These are phyloP conservation scores for Cucumis sativus DNA, from an alignment of 306 rosid species.

Conservation along the genomic window DNA sequence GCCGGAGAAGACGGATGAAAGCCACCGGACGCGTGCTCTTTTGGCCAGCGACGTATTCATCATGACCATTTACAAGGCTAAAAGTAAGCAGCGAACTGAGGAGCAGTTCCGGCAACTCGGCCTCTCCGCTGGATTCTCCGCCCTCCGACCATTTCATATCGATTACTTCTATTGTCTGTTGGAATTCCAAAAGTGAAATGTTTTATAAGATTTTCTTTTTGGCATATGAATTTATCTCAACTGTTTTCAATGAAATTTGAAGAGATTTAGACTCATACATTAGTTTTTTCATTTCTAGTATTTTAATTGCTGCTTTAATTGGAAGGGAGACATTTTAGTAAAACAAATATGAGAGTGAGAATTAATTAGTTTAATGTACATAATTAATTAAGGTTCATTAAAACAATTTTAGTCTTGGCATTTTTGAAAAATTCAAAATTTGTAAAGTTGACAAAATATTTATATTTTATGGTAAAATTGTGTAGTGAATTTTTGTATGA, in stretches of 20 bases:
- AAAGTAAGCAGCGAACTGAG: constrained; percentile 72
- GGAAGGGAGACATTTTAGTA: background rate
- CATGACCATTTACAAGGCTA: constrained; percentile 70
- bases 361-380: too few species aligned
- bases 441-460: too few species aligned
- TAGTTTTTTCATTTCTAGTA: background rate
- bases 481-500: too few species aligned
- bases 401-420: too few species aligned
- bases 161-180: constrained; percentile 50
- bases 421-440: too few species aligned
- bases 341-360: background rate
- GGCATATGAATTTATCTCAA: background rate
- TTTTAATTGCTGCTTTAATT: background rate
- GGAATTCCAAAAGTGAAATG: constrained; percentile 60
- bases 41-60: constrained; percentile 72
- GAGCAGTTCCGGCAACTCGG: constrained; percentile 47
- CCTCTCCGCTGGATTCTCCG: constrained; percentile 43
- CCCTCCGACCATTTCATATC: constrained; percentile 42
- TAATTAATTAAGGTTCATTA: too few species aligned
- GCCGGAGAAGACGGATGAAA: constrained; percentile 60
- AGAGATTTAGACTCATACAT: background rate
- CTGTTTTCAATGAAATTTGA: background rate
- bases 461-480: too few species aligned
- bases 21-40: constrained; percentile 61
- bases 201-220: background rate